These are phyloP conservation scores for Lachnellula occidentalis DNA, from an alignment of 2,329 filamentous ascomycete genomes.

Conservation along the genomic window DNA sequence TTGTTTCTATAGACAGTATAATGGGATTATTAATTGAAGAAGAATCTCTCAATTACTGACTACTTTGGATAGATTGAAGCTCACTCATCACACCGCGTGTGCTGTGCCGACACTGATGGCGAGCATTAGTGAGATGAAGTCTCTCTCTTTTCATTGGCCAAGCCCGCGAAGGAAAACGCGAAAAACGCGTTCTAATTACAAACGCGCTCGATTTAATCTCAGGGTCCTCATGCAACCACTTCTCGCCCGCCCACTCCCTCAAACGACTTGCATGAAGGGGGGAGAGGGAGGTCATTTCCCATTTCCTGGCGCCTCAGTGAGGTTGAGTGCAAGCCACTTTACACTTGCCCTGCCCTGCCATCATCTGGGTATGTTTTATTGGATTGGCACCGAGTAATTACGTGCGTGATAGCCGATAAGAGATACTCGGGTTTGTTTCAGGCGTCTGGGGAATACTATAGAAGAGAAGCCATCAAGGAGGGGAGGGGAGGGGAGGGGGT, in stretches of 20 bases:
- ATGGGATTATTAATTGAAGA: not conserved
- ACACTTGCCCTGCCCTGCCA: not conserved
- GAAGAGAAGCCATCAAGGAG: not conserved
- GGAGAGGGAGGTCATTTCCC: not conserved
- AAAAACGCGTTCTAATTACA: not conserved
- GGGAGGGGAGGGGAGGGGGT: not conserved
- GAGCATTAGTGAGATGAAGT: not conserved
- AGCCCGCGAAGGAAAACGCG: slow-evolving; percentile 4
- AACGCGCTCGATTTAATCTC: slow-evolving; percentile 1
- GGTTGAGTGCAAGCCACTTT: not conserved
- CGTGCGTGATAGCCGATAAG: not conserved
- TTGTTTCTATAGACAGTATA: not conserved
- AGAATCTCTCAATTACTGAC: too few species aligned
- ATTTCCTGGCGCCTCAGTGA: not conserved
- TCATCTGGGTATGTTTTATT: not conserved
- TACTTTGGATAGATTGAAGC: too few species aligned
- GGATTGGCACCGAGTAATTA: not conserved
- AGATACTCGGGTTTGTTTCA: not conserved
- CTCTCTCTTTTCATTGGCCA: not conserved
- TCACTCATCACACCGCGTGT: not conserved
- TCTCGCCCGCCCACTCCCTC: not conserved
- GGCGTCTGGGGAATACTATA: too few species aligned
- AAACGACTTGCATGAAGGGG: not conserved
- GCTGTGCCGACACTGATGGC: not conserved
- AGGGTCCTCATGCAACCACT: slow-evolving; percentile 3